Evolutionary conservation across 257 asterid genomes (phyloP).

Genomic region (Gentiana straminea): DNA sequence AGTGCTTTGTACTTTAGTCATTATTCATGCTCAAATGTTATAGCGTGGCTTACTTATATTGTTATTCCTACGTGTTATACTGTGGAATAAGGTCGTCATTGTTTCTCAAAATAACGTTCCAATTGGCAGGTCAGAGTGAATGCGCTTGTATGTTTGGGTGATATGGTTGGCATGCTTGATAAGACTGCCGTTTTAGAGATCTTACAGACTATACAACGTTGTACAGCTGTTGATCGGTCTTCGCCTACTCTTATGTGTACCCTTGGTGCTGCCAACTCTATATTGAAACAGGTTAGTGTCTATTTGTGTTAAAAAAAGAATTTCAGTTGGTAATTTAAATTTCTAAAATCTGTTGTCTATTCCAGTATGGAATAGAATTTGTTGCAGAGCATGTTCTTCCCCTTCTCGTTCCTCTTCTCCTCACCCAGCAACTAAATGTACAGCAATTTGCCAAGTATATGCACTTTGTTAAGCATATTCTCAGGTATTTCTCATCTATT

Average conservation of each 20-base stretch:
- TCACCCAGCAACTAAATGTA: constrained; percentile 85
- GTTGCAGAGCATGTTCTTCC: constrained; percentile 88
- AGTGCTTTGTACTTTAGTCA: not conserved
- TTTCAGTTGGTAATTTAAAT: not conserved
- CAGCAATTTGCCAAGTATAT: constrained; percentile 97
- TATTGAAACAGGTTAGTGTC: constrained; percentile 66
- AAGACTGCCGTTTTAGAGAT: constrained; percentile 64
- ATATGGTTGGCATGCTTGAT: constrained; percentile 84
- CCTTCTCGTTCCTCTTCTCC: constrained; percentile 72
- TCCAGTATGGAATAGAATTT: constrained; percentile 88
- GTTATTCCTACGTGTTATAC: not conserved
- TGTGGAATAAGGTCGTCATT: not conserved
- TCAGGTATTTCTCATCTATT: constrained; percentile 45
- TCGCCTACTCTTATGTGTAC: constrained; percentile 99
- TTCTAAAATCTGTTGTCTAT: constrained; percentile 11
- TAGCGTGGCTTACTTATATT: not conserved
- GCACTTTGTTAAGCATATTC: constrained; percentile 82
- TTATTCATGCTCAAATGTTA: not conserved
- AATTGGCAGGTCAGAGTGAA: constrained; percentile 89
- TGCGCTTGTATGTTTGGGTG: constrained; percentile 79
- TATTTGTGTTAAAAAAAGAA: no score
- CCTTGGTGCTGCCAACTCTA: constrained; percentile 86
- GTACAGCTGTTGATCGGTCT: constrained; percentile 97
- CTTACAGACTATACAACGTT: constrained; percentile 82
- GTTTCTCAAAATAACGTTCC: not conserved